Conservation (phyloP, 805 yeast species). For the Isabelozyma rhagii region DNA sequence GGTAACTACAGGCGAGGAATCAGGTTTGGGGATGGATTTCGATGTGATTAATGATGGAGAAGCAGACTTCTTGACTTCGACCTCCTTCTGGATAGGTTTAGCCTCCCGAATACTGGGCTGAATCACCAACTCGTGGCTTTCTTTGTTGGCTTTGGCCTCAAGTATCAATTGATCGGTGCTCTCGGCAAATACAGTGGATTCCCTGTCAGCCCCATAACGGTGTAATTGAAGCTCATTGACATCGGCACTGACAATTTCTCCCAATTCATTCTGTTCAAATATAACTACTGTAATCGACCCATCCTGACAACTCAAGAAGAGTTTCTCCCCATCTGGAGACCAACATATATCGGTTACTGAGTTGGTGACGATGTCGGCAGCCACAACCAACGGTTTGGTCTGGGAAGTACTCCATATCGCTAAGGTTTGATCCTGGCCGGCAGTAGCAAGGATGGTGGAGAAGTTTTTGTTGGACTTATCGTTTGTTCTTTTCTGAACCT, state of each 20-base stretch:
- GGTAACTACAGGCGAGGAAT: neutral
- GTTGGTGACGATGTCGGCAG: slow-evolving; percentile 69
- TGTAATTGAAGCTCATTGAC: slow-evolving; percentile 67
- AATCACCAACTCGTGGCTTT: neutral
- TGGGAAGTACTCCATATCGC: slow-evolving; percentile 84
- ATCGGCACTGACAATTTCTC: slow-evolving; percentile 58
- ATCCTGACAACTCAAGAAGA: slow-evolving; percentile 81
- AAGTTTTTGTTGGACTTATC: slow-evolving; percentile 21
- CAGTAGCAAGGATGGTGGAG: slow-evolving; percentile 84
- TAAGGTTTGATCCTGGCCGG: slow-evolving; percentile 88
- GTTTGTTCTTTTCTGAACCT: slow-evolving; percentile 6
- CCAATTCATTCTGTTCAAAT: slow-evolving; percentile 66
- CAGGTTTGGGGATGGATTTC: neutral
- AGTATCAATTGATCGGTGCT: slow-evolving; percentile 72
- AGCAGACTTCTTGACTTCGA: neutral
- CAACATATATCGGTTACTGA: slow-evolving; percentile 88
- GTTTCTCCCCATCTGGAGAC: slow-evolving; percentile 73
- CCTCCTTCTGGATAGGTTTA: neutral
- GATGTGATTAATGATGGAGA: neutral
- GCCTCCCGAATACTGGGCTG: slow-evolving; percentile 4
- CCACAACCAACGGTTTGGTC: slow-evolving; percentile 76
- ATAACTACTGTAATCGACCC: slow-evolving; percentile 69
- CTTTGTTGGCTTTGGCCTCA: slow-evolving; percentile 58
- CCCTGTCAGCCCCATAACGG: slow-evolving; percentile 86
- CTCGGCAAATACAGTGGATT: slow-evolving; percentile 81